phyloP scores from a whole-genome alignment of 2,329 filamentous ascomycete species.

The Fusarium longipes region DNA sequence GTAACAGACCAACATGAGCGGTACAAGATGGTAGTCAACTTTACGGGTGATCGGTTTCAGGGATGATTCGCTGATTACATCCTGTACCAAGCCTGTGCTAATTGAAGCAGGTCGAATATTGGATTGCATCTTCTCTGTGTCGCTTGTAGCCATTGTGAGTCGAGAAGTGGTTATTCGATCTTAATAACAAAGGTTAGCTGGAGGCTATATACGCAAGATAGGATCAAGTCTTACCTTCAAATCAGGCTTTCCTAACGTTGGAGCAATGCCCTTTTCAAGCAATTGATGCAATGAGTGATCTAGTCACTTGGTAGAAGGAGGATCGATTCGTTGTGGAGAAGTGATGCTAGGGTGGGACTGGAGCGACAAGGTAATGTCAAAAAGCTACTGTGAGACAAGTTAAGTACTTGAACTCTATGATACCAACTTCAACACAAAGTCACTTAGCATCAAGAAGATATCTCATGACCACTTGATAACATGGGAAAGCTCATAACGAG shows the following conservation, averaged over 20 bases:
- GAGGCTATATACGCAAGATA: not conserved
- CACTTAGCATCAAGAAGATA: not conserved
- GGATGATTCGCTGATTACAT: not conserved
- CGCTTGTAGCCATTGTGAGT: not conserved
- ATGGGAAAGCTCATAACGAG: not conserved
- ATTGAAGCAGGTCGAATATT: not conserved
- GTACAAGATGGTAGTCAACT: conserved; percentile 20
- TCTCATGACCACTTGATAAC: not conserved
- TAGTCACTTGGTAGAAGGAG: not conserved
- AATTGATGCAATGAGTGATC: accelerated
- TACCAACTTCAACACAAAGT: accelerated
- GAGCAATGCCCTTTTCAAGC: not conserved
- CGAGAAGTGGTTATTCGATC: not conserved
- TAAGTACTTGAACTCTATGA: conserved; percentile 3
- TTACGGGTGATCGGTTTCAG: conserved; percentile 5
- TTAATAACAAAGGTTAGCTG: not conserved
- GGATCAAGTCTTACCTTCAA: not conserved
- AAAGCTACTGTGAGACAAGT: not conserved
- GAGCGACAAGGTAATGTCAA: not conserved
- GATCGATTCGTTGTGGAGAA: not conserved
- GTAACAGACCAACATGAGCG: conserved; percentile 12
- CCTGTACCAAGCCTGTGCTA: conserved; percentile 3
- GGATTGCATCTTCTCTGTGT: conserved; percentile 2
- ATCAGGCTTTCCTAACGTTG: not conserved
- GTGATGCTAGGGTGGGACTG: not conserved